Evolutionary conservation across 768 basidiomycete genomes (phyloP).

Genomic region (Tulasnella sp.): DNA sequence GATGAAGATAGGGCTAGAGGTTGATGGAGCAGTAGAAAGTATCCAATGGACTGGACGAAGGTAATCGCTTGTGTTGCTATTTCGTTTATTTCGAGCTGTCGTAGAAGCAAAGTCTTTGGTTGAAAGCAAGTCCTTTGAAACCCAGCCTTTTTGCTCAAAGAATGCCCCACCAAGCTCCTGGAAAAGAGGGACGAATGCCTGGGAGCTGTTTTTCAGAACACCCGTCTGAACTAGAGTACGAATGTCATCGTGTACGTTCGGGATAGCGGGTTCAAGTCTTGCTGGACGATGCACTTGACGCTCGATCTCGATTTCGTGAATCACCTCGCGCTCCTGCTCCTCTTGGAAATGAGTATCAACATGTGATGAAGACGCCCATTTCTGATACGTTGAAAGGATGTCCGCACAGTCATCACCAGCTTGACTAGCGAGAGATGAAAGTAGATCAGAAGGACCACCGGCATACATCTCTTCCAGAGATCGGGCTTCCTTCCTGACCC

Average conservation of each 20-base stretch:
- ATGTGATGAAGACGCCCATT: too few relatives aligned
- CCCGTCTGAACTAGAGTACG: slow-evolving; percentile 25
- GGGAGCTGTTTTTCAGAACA: slow-evolving; percentile 13
- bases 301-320: slow-evolving; percentile 34
- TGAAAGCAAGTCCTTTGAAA: neutral
- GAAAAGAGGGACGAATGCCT: slow-evolving; percentile 12
- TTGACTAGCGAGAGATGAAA: neutral
- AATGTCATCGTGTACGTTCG: slow-evolving; percentile 24
- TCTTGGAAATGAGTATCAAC: slow-evolving; percentile 23
- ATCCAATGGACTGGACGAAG: slow-evolving; percentile 11
- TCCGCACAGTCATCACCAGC: neutral
- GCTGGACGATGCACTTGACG: slow-evolving; percentile 26
- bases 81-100: neutral
- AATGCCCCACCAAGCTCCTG: too few relatives aligned
- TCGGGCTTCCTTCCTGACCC: slow-evolving; percentile 29
- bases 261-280: slow-evolving; percentile 22
- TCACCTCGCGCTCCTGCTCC: slow-evolving; percentile 40
- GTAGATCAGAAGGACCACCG: neutral
- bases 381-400: neutral
- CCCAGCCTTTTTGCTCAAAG: neutral
- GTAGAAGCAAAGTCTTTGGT: neutral
- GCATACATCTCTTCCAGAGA: slow-evolving; percentile 29
- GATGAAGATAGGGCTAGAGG: neutral
- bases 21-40: neutral
- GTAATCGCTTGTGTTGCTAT: neutral